Evolutionary conservation across 2,329 filamentous ascomycete species (phyloP).

Genomic region (Penicillium paneum): DNA sequence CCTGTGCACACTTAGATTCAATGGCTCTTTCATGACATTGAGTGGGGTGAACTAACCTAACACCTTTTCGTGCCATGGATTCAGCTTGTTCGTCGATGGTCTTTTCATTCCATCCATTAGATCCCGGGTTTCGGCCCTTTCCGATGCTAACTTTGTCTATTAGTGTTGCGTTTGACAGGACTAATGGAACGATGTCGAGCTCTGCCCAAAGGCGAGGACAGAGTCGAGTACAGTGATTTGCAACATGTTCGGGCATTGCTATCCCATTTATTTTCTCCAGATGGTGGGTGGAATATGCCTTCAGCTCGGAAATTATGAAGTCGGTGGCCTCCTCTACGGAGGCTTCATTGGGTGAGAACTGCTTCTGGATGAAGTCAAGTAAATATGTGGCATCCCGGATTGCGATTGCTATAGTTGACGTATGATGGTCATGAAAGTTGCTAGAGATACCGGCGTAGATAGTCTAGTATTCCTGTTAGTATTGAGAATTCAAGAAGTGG

Average conservation of each 20-base stretch:
- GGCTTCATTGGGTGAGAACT: conserved; percentile 49
- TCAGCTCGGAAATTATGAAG: conserved; percentile 57
- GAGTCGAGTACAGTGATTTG: conserved; percentile 60
- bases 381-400: conserved; percentile 73
- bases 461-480: conserved; percentile 26
- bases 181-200: conserved; percentile 70
- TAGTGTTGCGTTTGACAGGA: conserved; percentile 48
- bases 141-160: conserved; percentile 7
- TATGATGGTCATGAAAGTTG: conserved; percentile 37
- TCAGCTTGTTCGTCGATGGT: conserved; percentile 78
- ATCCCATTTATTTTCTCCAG: conserved; percentile 71
- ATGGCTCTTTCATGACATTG: background rate
- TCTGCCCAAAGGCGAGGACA: conserved; percentile 72
- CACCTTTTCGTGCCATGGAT: conserved; percentile 74
- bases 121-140: background rate
- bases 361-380: conserved; percentile 66
- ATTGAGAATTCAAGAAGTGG: background rate
- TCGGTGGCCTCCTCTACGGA: conserved; percentile 53
- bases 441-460: conserved; percentile 44
- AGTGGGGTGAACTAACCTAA: conserved; percentile 51
- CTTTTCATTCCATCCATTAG: conserved; percentile 49
- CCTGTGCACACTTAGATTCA: conserved; percentile 39
- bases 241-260: conserved; percentile 62
- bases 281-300: conserved; percentile 62
- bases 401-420: conserved; percentile 62